These are phyloP conservation scores for Penicillium steckii DNA, from an alignment of 495 filamentous ascomycete genomes.

Conservation along the genomic window DNA sequence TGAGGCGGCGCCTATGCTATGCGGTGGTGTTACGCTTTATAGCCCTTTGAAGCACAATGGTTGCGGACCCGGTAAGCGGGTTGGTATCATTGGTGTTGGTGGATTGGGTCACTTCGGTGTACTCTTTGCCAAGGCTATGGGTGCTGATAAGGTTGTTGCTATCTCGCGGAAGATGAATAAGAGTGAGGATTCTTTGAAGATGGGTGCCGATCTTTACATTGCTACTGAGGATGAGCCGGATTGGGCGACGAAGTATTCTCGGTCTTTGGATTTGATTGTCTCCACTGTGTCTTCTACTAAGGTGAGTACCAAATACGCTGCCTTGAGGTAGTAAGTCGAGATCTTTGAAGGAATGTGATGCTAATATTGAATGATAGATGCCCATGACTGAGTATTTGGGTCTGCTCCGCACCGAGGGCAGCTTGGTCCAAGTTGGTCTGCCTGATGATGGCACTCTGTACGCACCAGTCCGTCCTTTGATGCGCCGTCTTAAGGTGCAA, in stretches of 20 bases:
- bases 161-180: constrained; percentile 71
- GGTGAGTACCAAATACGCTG: constrained; percentile 18
- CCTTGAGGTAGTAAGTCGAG: not conserved
- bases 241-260: constrained; percentile 65
- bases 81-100: constrained; percentile 82
- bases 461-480: constrained; percentile 60
- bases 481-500: constrained; percentile 63
- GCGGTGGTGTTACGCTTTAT: constrained; percentile 79
- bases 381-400: constrained; percentile 67
- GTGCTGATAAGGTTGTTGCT: constrained; percentile 73
- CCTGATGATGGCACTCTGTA: constrained; percentile 65
- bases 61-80: constrained; percentile 75
- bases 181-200: constrained; percentile 65
- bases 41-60: constrained; percentile 71
- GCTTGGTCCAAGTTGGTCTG: constrained; percentile 79
- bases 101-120: constrained; percentile 74
- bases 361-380: constrained; percentile 47
- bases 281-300: constrained; percentile 73
- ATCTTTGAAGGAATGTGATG: not conserved
- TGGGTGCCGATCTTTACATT: constrained; percentile 67
- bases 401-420: constrained; percentile 65
- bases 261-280: constrained; percentile 77
- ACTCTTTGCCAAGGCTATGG: constrained; percentile 63
- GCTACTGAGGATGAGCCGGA: constrained; percentile 76
- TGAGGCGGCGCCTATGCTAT: constrained; percentile 79